These are phyloP conservation scores for Jamesozyma rosinii DNA, from an alignment of 805 yeast species.

Conservation along the genomic window DNA sequence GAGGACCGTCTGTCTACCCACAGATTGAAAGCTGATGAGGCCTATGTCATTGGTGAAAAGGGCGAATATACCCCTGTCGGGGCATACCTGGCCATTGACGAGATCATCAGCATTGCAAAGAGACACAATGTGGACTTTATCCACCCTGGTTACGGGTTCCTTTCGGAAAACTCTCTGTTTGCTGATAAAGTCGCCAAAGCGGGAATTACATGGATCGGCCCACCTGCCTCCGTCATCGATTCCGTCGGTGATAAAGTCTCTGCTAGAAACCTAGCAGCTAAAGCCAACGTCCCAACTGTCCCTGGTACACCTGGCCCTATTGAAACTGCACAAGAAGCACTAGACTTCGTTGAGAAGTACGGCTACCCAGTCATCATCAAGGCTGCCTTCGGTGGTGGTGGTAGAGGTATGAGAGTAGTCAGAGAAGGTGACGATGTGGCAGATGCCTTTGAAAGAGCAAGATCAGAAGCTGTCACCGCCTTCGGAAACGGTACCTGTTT, in stretches of 20 bases:
- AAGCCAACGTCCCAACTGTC: conserved; percentile 80
- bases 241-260: conserved; percentile 94
- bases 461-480: conserved; percentile 89
- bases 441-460: conserved; percentile 90
- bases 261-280: conserved; percentile 79
- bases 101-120: conserved; percentile 78
- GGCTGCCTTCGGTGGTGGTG: conserved; percentile 99
- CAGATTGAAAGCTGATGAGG: conserved; percentile 87
- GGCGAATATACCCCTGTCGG: conserved; percentile 93
- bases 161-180: conserved; percentile 85
- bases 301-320: conserved; percentile 99
- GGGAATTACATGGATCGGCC: conserved; percentile 96
- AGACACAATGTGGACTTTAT: conserved; percentile 73
- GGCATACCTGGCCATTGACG: conserved; percentile 92
- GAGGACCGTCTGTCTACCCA: conserved; percentile 94
- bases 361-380: conserved; percentile 96
- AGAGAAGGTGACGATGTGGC: conserved; percentile 87
- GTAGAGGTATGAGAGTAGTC: conserved; percentile 99
- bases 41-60: conserved; percentile 80
- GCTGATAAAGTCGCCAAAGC: conserved; percentile 84
- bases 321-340: conserved; percentile 67
- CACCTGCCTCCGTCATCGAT: conserved; percentile 78
- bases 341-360: conserved; percentile 65
- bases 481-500: conserved; percentile 98
- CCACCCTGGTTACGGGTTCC: conserved; percentile 88